phyloP scores from a whole-genome alignment of 805 yeast species.

The Lachancea lanzarotensis region DNA sequence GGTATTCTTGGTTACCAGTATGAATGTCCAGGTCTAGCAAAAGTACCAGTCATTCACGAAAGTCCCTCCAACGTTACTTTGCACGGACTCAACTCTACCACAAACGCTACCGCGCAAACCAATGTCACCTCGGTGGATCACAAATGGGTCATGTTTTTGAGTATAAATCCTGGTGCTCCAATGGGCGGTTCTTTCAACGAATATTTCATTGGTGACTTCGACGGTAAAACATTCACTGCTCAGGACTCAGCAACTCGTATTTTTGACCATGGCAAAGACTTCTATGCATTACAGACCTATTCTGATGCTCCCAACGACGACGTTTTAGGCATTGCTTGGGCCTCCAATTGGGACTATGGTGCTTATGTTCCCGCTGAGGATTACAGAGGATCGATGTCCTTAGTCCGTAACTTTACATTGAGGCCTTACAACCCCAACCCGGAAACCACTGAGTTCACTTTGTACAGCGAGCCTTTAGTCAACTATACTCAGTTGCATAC shows the following conservation, averaged over 20 bases:
- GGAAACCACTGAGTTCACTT: conserved; percentile 17
- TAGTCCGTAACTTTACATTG: conserved; percentile 29
- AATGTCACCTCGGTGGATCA: conserved; percentile 6
- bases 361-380: conserved; percentile 31
- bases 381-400: conserved; percentile 35
- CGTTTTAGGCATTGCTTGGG: conserved; percentile 37
- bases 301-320: conserved; percentile 26
- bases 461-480: conserved; percentile 25
- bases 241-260: conserved; percentile 27
- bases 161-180: conserved; percentile 40
- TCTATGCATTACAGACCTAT: conserved; percentile 36
- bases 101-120: background rate
- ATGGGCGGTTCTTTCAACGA: conserved; percentile 36
- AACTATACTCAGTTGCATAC: conserved; percentile 6
- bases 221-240: conserved; percentile 34
- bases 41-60: conserved; percentile 22
- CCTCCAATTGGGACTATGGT: conserved; percentile 39
- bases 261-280: conserved; percentile 35
- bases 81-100: background rate
- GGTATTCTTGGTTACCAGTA: conserved; percentile 35
- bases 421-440: conserved; percentile 23
- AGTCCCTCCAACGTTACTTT: conserved; percentile 1
- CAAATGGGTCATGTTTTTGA: conserved; percentile 36
- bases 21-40: conserved; percentile 38
- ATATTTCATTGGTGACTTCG: conserved; percentile 38